These are phyloP conservation scores for Aureobasidium mangrovei DNA, from an alignment of 2,329 filamentous ascomycete genomes.

Conservation along the genomic window DNA sequence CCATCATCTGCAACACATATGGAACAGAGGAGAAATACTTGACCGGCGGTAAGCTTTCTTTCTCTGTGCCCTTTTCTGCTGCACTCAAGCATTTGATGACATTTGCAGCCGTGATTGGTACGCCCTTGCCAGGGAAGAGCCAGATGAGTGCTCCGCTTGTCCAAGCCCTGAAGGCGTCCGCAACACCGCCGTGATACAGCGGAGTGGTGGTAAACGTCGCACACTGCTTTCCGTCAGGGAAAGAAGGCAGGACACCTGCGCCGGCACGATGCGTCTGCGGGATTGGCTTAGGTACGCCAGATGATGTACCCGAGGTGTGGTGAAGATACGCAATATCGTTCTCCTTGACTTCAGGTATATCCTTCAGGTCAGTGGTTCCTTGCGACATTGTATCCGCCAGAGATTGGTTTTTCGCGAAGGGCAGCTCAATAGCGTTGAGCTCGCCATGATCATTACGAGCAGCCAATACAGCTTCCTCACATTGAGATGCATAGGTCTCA, in stretches of 20 bases:
- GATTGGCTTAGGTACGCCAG: constrained; percentile 55
- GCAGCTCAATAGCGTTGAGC: constrained; percentile 13
- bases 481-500: constrained; percentile 29
- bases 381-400: constrained; percentile 2
- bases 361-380: neutral
- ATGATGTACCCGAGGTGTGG: constrained; percentile 58
- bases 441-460: constrained; percentile 16
- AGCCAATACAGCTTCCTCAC: constrained; percentile 21
- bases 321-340: constrained; percentile 48
- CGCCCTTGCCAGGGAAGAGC: constrained; percentile 50
- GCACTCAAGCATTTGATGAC: constrained; percentile 40
- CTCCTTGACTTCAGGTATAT: constrained; percentile 19
- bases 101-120: constrained; percentile 49
- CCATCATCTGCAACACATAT: constrained; percentile 48
- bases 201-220: constrained; percentile 58
- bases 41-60: constrained; percentile 28
- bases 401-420: constrained; percentile 13
- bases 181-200: constrained; percentile 56
- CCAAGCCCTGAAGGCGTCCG: constrained; percentile 55
- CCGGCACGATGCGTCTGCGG: constrained; percentile 48
- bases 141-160: constrained; percentile 51
- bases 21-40: constrained; percentile 56
- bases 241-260: constrained; percentile 45
- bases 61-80: constrained; percentile 23
- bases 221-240: constrained; percentile 28